Percentiles rank a stretch among this genome's conserved stretches.
Conservation (phyloP, 805 yeast genomes). For the Kuraishia molischiana region DNA sequence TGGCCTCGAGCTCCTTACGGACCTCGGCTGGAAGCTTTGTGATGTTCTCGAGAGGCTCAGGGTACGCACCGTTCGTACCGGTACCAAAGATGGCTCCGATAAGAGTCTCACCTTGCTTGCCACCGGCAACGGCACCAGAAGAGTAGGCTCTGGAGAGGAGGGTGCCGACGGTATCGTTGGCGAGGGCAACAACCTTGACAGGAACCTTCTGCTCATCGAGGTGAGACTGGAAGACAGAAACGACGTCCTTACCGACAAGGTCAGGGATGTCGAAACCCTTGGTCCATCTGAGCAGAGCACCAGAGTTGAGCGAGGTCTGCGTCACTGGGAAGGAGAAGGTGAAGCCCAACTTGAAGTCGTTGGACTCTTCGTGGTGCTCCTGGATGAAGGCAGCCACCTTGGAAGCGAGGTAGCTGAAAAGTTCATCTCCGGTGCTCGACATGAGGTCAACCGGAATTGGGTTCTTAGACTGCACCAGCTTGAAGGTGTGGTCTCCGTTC, state of each 20-base stretch:
- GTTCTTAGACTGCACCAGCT: slow-evolving; percentile 63
- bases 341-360: slow-evolving; percentile 68
- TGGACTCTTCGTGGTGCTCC: slow-evolving; percentile 40
- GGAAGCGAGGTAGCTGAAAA: slow-evolving; percentile 68
- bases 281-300: slow-evolving; percentile 89
- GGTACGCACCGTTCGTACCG: slow-evolving; percentile 95
- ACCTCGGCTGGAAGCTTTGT: slow-evolving; percentile 53
- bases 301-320: slow-evolving; percentile 72
- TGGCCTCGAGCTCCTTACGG: slow-evolving; percentile 24
- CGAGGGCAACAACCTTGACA: slow-evolving; percentile 74
- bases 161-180: slow-evolving; percentile 96
- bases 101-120: slow-evolving; percentile 64
- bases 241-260: slow-evolving; percentile 79
- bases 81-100: slow-evolving; percentile 94
- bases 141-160: slow-evolving; percentile 80
- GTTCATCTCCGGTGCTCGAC: slow-evolving; percentile 48
- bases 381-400: slow-evolving; percentile 57
- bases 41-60: slow-evolving; percentile 66
- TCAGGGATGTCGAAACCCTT: slow-evolving; percentile 88
- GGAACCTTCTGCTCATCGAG: slow-evolving; percentile 51
- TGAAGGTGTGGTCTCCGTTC: slow-evolving; percentile 71
- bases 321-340: slow-evolving; percentile 91
- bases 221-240: slow-evolving; percentile 58
- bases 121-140: slow-evolving; percentile 39
- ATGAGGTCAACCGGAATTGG: slow-evolving; percentile 73